These are phyloP conservation scores for Rhizopus delemar DNA, from an alignment of 371 early-diverging fungal species.

Conservation along the genomic window DNA sequence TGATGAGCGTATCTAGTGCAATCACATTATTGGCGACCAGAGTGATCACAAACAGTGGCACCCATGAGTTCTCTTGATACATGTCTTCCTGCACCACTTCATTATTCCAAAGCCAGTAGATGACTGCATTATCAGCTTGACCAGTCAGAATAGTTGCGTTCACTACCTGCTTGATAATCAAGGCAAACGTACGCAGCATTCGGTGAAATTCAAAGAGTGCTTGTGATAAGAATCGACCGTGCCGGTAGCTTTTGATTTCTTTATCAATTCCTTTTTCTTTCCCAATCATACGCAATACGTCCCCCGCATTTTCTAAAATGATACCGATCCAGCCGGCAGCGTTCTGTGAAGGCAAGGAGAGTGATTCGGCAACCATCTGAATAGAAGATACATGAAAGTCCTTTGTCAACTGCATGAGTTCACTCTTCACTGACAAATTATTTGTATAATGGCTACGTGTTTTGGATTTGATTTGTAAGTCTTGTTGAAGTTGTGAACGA, in stretches of 20 bases:
- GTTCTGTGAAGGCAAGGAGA: constrained; percentile 45
- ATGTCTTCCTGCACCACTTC: constrained; percentile 30
- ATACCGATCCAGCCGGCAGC: constrained; percentile 42
- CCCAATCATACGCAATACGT: constrained; percentile 37
- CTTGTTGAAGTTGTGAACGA: constrained; percentile 39
- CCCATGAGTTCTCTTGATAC: constrained; percentile 45
- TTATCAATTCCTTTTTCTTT: constrained; percentile 30
- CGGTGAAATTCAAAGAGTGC: constrained; percentile 33
- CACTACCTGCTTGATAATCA: constrained; percentile 32
- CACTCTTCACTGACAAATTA: constrained; percentile 34
- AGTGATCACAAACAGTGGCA: constrained; percentile 49
- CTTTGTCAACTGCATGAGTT: constrained; percentile 40
- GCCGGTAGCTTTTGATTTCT: constrained; percentile 7
- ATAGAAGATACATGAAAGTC: constrained; percentile 30
- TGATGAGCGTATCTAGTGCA: constrained; percentile 41
- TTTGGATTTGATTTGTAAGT: constrained; percentile 41
- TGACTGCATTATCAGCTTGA: constrained; percentile 40
- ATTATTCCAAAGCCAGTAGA: constrained; percentile 34
- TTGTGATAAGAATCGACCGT: constrained; percentile 6
- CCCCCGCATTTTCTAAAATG: constrained; percentile 44
- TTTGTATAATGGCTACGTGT: constrained; percentile 17
- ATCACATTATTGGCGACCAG: constrained; percentile 49
- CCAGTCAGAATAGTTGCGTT: constrained; percentile 38
- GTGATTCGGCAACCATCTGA: constrained; percentile 37
- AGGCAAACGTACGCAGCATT: constrained; percentile 31